Base-by-base conservation (phyloP, 2,329 filamentous ascomycete species). In the Chaetomium sp. region DNA sequence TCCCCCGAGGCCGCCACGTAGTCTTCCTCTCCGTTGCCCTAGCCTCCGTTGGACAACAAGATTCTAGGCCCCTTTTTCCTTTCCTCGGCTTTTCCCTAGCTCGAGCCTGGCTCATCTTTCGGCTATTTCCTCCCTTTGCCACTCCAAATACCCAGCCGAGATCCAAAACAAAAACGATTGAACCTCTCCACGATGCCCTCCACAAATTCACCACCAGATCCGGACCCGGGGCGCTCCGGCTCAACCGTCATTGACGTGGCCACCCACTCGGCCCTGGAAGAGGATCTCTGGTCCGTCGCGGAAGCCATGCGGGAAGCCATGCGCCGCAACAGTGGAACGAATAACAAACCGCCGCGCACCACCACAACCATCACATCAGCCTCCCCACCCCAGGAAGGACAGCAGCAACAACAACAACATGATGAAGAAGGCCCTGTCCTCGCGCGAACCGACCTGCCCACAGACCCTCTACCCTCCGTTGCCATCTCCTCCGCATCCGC, bases 211-310 rank as follows among this genome's bases (percentile, higher is more conserved):
- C 42, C 19, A 11, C 40, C 6, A 9, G 27, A 34, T 35, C 41
- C 12, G 32, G 34, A 27, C 38, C 43, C 2, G n/a, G 42, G 11
- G 36, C 58, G 12, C 47, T 61, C 59, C 5, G 42, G 42, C 49
- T 59, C 58, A n/a, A 59, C 54, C 38, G 37, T 43, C 46, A 61
- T 61, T 6, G 46, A 54, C 10, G 63, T 61, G 5, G 53, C 45
- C 14, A 46, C 50, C 19, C 37, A 48, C 38, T 33, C 37, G 7
- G 46, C 49, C 1, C 36, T 52, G 7, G 52, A 56, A 32, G 63
- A 65, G 33, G 59, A 62, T 1, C 52, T 62, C 27, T 62, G 62
- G 44, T 59, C 56, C 11, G 53, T 53, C 32, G 53, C 49, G 41
- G 44, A 44, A 7, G 42, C 49, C 38, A 51, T 56, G 49, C 37